A percentile compares a stretch with the other conserved stretches of the same genome.
phyloP scores from a whole-genome alignment of 2,329 filamentous ascomycete species.

The Didymella exigua region DNA sequence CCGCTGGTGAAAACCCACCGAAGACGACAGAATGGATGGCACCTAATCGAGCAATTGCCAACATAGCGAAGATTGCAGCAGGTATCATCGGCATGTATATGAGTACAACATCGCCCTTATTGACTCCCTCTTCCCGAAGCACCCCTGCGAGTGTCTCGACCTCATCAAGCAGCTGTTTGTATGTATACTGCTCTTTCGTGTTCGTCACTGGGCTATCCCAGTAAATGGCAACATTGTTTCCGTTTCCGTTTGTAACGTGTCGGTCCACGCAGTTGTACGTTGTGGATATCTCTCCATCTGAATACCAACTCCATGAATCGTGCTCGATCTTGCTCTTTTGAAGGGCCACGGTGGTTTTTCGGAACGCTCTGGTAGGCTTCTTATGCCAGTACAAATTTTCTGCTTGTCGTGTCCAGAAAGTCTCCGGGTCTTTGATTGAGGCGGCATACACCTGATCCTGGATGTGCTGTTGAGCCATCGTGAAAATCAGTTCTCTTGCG shows the following conservation, averaged over 20 bases:
- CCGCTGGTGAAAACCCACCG: constrained; percentile 82
- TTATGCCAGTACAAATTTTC: constrained; percentile 81
- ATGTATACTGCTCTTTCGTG: constrained; percentile 74
- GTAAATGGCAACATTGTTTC: constrained; percentile 74
- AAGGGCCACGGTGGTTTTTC: constrained; percentile 66
- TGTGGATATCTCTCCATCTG: constrained; percentile 85
- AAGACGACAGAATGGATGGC: constrained; percentile 93
- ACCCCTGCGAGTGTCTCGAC: constrained; percentile 84
- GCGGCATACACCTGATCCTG: constrained; percentile 58
- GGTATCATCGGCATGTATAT: constrained; percentile 99
- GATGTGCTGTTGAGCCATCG: constrained; percentile 28
- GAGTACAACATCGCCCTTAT: constrained; percentile 83
- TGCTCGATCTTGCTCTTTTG: constrained; percentile 65
- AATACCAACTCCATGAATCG: constrained; percentile 87
- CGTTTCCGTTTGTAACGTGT: constrained; percentile 78
- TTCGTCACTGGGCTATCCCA: constrained; percentile 87
- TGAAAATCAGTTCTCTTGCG: neutral
- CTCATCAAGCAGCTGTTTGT: constrained; percentile 75
- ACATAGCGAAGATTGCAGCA: constrained; percentile 81
- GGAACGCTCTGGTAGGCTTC: constrained; percentile 68
- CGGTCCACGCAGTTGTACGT: constrained; percentile 91
- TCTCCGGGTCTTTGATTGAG: constrained; percentile 71
- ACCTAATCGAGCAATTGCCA: constrained; percentile 80
- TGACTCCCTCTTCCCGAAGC: constrained; percentile 79
- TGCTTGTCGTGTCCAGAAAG: constrained; percentile 79